Evolutionary conservation across 768 basidiomycete genomes (phyloP), one percentile per base, ranked within the genome.

Genomic region (Peribolospora kevripleyi): DNA sequence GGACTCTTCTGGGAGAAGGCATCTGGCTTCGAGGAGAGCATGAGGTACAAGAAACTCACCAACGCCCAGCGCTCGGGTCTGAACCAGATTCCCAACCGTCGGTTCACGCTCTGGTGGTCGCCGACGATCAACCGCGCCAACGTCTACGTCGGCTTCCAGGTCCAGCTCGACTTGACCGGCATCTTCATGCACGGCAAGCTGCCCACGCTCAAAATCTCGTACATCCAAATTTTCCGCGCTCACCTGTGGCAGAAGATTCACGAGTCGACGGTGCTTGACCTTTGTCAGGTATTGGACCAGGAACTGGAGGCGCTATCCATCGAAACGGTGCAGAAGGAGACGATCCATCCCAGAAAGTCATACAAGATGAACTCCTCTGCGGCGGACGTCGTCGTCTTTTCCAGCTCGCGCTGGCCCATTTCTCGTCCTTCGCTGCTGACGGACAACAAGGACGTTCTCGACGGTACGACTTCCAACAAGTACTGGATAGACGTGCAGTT

Each of bases 321-420:
- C 62, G 93, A 97, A 73, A 97, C 90, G 0, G 93, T 98, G 0
- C 93, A 97, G 68, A 98, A 98, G 69, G 93, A 98, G 69, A 95
- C 93, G 0, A 98, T 98, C 58, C 93, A 93, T 68, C 91, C 91
- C 62, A 84, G 91, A 70, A 95, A 95, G 75, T 93, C 87, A 74
- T 98, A 98, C 78, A 98, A 98, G 77, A 97, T 98, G 93, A 98
- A 98, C 71, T 93, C 88, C 6, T 91, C 88, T n/a, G 95, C 91
- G 60, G 91, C 91, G 52, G 93, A 98, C 65, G 91, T 98, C 65
- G 73, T 98, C 14, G 74, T 98, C 52, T 97, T 98, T 77, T 93
- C 88, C 9, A 82, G 45, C 6, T 66, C 67, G 58, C 67, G 83
- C 77, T 98, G 93, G 93, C 95, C 93, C 68, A 93, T 97, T 57